Evolutionary conservation across 495 filamentous ascomycete species (phyloP), one percentile per base, ranked within the genome.

Genomic region (Aspergillus mulundensis): DNA sequence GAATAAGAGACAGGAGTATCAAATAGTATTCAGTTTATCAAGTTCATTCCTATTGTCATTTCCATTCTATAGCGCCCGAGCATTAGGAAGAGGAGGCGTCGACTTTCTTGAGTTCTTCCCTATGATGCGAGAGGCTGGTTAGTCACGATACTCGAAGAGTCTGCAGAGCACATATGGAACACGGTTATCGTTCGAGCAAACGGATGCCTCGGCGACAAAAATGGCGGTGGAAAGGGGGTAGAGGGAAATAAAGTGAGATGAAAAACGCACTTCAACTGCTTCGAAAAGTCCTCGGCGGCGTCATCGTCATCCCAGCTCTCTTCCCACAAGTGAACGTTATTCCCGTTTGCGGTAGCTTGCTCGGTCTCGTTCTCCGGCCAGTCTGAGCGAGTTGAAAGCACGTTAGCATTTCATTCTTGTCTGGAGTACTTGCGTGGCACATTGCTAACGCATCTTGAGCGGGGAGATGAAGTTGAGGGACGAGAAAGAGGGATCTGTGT

Each of bases 251-350:
- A 6, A 58, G 41, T 32, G 44, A 12, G 8, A 40, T 18, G 23
- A 36, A 12, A 43, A 39, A 79, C 87, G 61, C 71, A 98, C 95
- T 90, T 95, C 68, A 98, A 74, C 83, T 97, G 94, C 69, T 88
- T 83, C 12, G 91, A 91, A 68, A 98, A 98, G 63, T 98, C 94
- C 69, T 97, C 95, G 62, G 80, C 92, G 54, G 91, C 91, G 77
- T 97, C 94, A 70, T 98, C 94, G 64, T 98, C 94, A 73, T 98
- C 94, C 94, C 94, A 98, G 77, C 91, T 97, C 81, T 98, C 94
- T 77, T 98, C 94, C 94, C 94, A 98, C 55, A 98, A 75, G 77
- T 97, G 90, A 60, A 86, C 84, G 61, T 84, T 88, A 54, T 76
- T 75, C 19, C 69, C 72, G 58, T 72, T 75, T 30, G 67, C 65